These are phyloP conservation scores for Aureobasidium pullulans DNA, from an alignment of 2,329 filamentous ascomycete species.

Conservation along the genomic window DNA sequence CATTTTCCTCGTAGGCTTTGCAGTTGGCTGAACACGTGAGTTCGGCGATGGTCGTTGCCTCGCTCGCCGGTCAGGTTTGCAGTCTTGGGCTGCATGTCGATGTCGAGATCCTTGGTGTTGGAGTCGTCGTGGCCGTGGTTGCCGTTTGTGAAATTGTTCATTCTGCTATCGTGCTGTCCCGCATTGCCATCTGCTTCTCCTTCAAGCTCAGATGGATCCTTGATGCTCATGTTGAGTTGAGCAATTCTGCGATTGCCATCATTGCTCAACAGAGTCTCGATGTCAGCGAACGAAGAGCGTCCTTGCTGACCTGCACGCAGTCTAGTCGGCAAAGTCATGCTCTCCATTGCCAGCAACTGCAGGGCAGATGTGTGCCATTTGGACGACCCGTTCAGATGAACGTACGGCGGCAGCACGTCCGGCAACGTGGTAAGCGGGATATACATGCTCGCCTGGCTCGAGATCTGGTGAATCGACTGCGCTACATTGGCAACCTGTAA, in stretches of 20 bases:
- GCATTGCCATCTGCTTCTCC: conserved; percentile 23
- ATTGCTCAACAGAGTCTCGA: conserved; percentile 62
- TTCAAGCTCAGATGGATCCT: conserved; percentile 28
- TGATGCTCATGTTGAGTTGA: conserved; percentile 61
- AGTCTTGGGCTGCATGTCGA: conserved; percentile 19
- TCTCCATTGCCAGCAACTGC: conserved; percentile 69
- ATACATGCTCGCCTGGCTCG: conserved; percentile 66
- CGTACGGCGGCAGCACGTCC: conserved; percentile 45
- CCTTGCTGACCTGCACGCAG: conserved; percentile 43
- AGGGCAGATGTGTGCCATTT: conserved; percentile 76
- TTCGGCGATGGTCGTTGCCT: background rate
- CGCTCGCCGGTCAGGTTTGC: conserved; percentile 11
- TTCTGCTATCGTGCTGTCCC: conserved; percentile 22
- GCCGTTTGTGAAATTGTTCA: conserved; percentile 26
- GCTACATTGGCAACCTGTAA: conserved; percentile 67
- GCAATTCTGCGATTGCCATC: conserved; percentile 76
- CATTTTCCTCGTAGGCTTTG: conserved; percentile 34
- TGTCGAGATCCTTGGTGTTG: conserved; percentile 18
- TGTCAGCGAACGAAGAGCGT: conserved; percentile 50
- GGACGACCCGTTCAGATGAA: conserved; percentile 55
- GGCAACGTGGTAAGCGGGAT: conserved; percentile 65
- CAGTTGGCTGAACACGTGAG: conserved; percentile 35
- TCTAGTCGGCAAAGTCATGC: conserved; percentile 67
- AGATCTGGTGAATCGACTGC: conserved; percentile 60
- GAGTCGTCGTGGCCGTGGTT: conserved; percentile 7